These are phyloP conservation scores for Aspergillus cavernicola DNA, from an alignment of 495 filamentous ascomycete genomes.

Conservation along the genomic window DNA sequence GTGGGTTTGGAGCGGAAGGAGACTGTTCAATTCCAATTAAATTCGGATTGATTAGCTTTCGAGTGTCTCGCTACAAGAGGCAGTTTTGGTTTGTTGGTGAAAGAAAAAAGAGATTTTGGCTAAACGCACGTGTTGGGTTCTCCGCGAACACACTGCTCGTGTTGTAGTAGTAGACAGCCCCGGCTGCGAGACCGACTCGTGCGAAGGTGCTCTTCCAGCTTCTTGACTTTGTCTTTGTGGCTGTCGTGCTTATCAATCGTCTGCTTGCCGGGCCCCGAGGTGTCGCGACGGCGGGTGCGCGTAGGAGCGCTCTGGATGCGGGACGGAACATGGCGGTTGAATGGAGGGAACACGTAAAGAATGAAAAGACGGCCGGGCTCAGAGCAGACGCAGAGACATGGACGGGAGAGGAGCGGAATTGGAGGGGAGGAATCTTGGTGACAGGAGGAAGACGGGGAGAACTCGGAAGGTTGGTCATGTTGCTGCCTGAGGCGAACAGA, in stretches of 20 bases:
- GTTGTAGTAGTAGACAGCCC: conserved; percentile 87
- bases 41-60: neutral
- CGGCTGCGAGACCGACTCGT: conserved; percentile 73
- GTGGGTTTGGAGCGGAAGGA: conserved; percentile 28
- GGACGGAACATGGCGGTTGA: conserved; percentile 56
- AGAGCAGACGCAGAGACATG: neutral
- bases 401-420: too few relatives aligned
- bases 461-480: neutral
- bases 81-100: too few relatives aligned
- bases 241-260: conserved; percentile 69
- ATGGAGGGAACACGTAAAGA: conserved; percentile 12
- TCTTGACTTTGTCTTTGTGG: conserved; percentile 61
- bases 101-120: conserved; percentile 4
- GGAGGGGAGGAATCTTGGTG: neutral
- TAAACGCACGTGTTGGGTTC: conserved; percentile 67
- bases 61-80: neutral
- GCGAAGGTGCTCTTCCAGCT: conserved; percentile 76
- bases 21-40: conserved; percentile 28
- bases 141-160: conserved; percentile 84
- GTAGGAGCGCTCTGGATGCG: conserved; percentile 53
- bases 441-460: neutral
- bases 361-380: neutral
- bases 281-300: conserved; percentile 37
- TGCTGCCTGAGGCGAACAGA: neutral
- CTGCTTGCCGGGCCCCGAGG: conserved; percentile 36